Conservation (phyloP, 768 basidiomycete genomes). For the Phallus indusiatus region DNA sequence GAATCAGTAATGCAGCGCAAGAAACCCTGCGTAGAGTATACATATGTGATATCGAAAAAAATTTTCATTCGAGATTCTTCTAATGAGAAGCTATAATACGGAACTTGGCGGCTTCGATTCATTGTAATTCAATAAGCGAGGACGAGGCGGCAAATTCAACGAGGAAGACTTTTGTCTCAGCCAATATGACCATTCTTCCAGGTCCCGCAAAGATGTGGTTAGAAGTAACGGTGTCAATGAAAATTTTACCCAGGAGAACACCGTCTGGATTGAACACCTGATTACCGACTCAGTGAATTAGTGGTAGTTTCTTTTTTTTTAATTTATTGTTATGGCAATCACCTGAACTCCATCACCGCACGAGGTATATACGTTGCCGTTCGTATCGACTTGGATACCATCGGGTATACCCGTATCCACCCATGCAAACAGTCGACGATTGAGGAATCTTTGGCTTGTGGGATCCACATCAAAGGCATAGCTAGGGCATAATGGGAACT, state of each 20-base stretch:
- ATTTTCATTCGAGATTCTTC: no score
- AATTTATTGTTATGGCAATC: background rate
- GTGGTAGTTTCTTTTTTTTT: no score
- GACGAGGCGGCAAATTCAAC: constrained; percentile 25
- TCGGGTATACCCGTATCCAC: constrained; percentile 58
- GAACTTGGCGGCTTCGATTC: background rate
- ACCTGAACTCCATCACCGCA: constrained; percentile 63
- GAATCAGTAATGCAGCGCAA: no score
- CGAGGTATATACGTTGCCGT: constrained; percentile 58
- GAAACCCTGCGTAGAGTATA: no score
- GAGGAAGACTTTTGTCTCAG: constrained; percentile 30
- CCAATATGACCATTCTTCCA: constrained; percentile 31
- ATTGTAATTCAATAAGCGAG: constrained; percentile 2
- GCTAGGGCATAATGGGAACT: constrained; percentile 23
- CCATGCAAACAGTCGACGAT: constrained; percentile 62
- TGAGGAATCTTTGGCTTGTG: constrained; percentile 40
- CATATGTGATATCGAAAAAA: no score
- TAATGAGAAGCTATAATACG: no score
- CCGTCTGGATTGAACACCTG: constrained; percentile 49
- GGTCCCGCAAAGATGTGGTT: constrained; percentile 34
- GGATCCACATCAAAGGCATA: constrained; percentile 63
- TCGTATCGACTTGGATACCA: constrained; percentile 53
- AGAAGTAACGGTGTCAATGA: constrained; percentile 30
- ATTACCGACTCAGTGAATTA: background rate
- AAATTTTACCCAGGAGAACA: constrained; percentile 56